Conservation (phyloP, 192 early-diverging fungal genomes). For the Backusella luteola region DNA sequence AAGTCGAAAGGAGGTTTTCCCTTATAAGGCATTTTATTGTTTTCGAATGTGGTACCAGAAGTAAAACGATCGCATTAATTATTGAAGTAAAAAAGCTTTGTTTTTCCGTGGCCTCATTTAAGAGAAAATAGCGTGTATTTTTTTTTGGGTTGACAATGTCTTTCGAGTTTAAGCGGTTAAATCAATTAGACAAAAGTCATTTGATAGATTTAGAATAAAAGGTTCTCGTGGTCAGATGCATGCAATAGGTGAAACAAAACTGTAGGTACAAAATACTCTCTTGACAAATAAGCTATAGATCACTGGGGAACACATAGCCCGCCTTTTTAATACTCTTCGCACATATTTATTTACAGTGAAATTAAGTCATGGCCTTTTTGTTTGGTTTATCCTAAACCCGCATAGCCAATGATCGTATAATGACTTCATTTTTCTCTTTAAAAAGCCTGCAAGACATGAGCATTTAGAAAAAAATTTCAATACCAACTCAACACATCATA, state of each 20-base stretch:
- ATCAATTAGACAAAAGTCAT: not conserved
- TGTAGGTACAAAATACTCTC: not conserved
- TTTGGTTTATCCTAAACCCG: not conserved
- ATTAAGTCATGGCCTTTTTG: not conserved
- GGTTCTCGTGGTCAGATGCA: not conserved
- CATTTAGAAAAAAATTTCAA: not conserved
- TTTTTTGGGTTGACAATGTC: not conserved
- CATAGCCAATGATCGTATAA: not conserved
- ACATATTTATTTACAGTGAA: not conserved
- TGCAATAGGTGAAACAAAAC: not conserved
- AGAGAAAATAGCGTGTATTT: not conserved
- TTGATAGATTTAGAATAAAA: not conserved
- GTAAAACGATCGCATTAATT: not conserved
- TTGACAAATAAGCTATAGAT: constrained; percentile 1
- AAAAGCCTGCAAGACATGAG: not conserved
- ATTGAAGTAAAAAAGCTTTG: not conserved
- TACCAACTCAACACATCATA: not conserved
- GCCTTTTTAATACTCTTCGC: not conserved
- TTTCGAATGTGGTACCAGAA: not conserved
- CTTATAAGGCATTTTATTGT: not conserved
- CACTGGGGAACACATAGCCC: not conserved
- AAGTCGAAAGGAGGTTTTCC: not conserved
- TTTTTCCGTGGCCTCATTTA: too few relatives aligned
- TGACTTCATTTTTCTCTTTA: not conserved
- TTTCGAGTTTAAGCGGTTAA: not conserved